These are phyloP conservation scores for Clarireedia sp. DNA, from an alignment of 2,329 filamentous ascomycete genomes.

Conservation along the genomic window DNA sequence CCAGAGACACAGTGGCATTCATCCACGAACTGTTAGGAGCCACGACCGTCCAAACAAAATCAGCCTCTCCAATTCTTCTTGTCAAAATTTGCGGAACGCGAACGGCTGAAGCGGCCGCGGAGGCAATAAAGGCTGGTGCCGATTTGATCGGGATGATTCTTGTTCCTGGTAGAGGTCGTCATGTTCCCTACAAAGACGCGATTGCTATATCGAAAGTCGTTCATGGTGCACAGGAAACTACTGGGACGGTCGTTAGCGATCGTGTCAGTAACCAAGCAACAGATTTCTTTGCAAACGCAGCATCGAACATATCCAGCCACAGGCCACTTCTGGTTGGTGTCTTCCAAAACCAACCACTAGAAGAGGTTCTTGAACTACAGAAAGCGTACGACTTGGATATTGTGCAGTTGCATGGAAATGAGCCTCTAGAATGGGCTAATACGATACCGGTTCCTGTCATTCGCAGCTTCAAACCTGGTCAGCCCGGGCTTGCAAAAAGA, in stretches of 20 bases:
- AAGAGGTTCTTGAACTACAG: conserved; percentile 73
- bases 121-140: conserved; percentile 77
- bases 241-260: conserved; percentile 23
- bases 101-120: conserved; percentile 68
- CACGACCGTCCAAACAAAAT: conserved; percentile 28
- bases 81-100: conserved; percentile 96
- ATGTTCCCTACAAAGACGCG: conserved; percentile 70
- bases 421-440: conserved; percentile 84
- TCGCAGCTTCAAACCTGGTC: conserved; percentile 69
- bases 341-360: conserved; percentile 83
- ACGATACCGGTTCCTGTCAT: conserved; percentile 91
- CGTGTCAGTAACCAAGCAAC: conserved; percentile 32
- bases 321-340: conserved; percentile 82
- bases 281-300: conserved; percentile 65
- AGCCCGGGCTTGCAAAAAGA: conserved; percentile 53
- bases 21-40: conserved; percentile 75
- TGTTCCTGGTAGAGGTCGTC: conserved; percentile 72
- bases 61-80: conserved; percentile 44
- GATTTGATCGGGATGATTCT: conserved; percentile 92
- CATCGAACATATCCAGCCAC: conserved; percentile 41
- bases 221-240: conserved; percentile 38
- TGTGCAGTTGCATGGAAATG: conserved; percentile 86
- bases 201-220: conserved; percentile 72
- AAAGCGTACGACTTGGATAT: conserved; percentile 71
- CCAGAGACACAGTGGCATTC: conserved; percentile 72